phyloP scores from a whole-genome alignment of 805 yeast genomes.

The Candida hispaniensis region DNA sequence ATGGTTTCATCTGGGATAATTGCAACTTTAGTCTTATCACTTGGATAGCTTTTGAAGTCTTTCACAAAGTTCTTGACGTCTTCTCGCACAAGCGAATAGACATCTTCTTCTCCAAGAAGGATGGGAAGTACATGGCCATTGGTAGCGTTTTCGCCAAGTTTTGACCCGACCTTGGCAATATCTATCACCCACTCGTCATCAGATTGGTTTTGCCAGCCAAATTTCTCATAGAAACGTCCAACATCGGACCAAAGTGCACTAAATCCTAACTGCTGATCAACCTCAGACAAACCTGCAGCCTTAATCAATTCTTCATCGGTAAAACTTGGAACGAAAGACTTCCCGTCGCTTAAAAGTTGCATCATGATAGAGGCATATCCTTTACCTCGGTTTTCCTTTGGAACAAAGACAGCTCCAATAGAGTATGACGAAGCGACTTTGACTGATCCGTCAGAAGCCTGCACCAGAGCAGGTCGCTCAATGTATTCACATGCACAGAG shows the following conservation, averaged over 20 bases:
- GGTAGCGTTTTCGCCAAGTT: not conserved
- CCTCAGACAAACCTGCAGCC: conserved; percentile 14
- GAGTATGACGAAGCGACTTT: conserved; percentile 21
- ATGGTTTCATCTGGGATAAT: conserved; percentile 18
- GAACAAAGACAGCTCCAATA: conserved; percentile 53
- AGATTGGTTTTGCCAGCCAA: conserved; percentile 36
- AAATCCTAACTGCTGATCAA: conserved; percentile 25
- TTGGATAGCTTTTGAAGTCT: conserved; percentile 7
- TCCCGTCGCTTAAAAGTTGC: conserved; percentile 3
- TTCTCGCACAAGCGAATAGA: not conserved
- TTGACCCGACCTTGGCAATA: not conserved
- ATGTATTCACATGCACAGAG: conserved; percentile 39
- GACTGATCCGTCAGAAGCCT: conserved; percentile 20
- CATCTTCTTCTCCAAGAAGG: conserved; percentile 1
- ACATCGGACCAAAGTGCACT: conserved; percentile 60
- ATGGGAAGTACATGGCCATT: conserved; percentile 5
- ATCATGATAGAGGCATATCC: conserved; percentile 38
- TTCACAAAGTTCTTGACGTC: conserved; percentile 1
- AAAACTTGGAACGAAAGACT: conserved; percentile 5
- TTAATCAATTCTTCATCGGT: conserved; percentile 8
- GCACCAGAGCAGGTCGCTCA: conserved; percentile 30
- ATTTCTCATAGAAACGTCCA: conserved; percentile 51
- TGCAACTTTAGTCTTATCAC: conserved; percentile 20
- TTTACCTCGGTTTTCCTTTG: conserved; percentile 37
- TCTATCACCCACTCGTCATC: conserved; percentile 17